Conservation (phyloP, 2,329 filamentous ascomycete species). For the Purpureocillium takamizusanense region DNA sequence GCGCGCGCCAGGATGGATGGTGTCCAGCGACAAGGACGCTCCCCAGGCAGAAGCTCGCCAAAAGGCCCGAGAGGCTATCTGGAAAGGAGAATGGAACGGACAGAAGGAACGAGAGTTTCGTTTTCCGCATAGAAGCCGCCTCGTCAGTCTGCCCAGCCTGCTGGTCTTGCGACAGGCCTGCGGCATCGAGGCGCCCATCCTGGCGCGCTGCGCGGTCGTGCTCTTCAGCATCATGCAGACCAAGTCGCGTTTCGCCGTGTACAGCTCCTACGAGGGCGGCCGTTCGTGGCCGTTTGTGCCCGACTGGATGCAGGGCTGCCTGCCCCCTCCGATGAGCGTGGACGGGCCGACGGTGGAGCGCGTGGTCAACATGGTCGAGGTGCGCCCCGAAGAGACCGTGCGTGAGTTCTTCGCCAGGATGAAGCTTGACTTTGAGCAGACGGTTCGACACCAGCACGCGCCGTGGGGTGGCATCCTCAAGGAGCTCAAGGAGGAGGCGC, state of each 20-base stretch:
- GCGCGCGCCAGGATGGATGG: conserved; percentile 23
- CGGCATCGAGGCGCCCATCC: conserved; percentile 16
- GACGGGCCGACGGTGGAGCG: conserved; percentile 27
- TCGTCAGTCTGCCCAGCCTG: conserved; percentile 17
- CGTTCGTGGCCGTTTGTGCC: conserved; percentile 29
- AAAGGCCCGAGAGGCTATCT: conserved; percentile 14
- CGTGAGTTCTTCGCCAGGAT: conserved; percentile 18
- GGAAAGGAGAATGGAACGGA: conserved; percentile 20
- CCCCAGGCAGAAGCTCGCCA: conserved; percentile 10
- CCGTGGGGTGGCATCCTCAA: conserved; percentile 23
- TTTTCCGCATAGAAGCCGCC: conserved; percentile 20
- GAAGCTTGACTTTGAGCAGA: conserved; percentile 13
- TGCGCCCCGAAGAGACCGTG: conserved; percentile 14
- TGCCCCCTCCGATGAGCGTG: conserved; percentile 26
- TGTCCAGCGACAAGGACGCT: conserved; percentile 18
- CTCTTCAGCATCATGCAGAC: conserved; percentile 25
- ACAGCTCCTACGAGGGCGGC: conserved; percentile 23
- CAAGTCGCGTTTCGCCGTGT: conserved; percentile 18
- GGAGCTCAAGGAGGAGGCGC: conserved; percentile 22
- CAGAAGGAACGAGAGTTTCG: conserved; percentile 13
- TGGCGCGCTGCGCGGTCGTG: conserved; percentile 21
- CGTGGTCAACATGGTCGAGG: conserved; percentile 23
- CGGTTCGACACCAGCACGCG: conserved; percentile 19
- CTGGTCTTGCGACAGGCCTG: conserved; percentile 10
- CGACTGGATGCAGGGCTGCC: conserved; percentile 20